These are phyloP conservation scores for Murraya paniculata DNA, from an alignment of 345 rosid species.

Conservation along the genomic window DNA sequence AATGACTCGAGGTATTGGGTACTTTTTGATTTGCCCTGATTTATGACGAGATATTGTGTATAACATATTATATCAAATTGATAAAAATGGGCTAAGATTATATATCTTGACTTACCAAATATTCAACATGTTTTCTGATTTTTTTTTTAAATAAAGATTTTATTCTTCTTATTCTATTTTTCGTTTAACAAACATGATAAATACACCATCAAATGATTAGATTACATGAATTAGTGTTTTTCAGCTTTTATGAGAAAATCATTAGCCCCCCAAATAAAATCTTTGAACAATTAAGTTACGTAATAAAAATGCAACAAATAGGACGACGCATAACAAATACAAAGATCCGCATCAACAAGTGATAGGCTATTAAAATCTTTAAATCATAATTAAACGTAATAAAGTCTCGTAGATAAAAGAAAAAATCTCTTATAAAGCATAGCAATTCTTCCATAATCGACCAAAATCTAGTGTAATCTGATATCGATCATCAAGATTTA, in stretches of 20 bases:
- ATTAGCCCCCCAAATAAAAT: not conserved
- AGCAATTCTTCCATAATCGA: not conserved
- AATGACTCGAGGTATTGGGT: not conserved
- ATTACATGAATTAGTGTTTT: not conserved
- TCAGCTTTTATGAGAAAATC: not conserved
- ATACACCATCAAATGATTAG: not conserved
- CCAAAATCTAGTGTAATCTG: not conserved
- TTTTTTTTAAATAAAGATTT: not conserved
- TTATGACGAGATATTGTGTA: not conserved
- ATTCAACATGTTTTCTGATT: not conserved
- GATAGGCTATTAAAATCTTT: not conserved
- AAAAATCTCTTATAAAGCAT: not conserved
- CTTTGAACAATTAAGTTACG: not conserved
- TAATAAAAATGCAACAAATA: not conserved
- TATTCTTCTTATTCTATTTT: not conserved
- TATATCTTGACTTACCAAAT: not conserved
- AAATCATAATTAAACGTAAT: not conserved
- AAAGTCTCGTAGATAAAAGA: not conserved
- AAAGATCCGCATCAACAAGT: not conserved
- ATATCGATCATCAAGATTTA: not conserved
- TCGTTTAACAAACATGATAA: not conserved
- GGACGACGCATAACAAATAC: not conserved
- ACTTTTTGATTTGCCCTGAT: not conserved
- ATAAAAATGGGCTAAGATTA: not conserved
- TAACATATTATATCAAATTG: not conserved